These are phyloP conservation scores for Alternaria sp. DNA, from an alignment of 2,329 filamentous ascomycete genomes.

Conservation along the genomic window DNA sequence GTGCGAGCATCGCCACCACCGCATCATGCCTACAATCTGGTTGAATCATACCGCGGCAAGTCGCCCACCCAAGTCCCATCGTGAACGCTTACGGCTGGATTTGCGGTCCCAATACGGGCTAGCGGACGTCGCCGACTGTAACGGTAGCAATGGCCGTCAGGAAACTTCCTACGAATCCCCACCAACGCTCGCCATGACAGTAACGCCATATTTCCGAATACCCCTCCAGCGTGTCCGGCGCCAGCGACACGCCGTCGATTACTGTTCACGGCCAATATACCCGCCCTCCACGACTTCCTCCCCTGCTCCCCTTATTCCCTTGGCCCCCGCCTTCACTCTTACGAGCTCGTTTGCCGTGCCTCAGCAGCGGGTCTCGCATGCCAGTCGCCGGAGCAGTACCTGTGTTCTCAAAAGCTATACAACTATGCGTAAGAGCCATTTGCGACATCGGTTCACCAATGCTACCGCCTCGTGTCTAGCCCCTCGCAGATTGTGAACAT, in stretches of 20 bases:
- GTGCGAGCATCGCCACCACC: constrained; percentile 20
- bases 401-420: constrained; percentile 48
- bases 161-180: constrained; percentile 41
- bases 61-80: constrained; percentile 26
- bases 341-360: constrained; percentile 43
- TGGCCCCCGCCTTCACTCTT: constrained; percentile 40
- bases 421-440: constrained; percentile 51
- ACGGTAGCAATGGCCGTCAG: constrained; percentile 44
- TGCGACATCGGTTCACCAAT: constrained; percentile 52
- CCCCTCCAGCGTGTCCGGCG: constrained; percentile 34
- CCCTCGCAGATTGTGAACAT: constrained; percentile 32
- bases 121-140: constrained; percentile 40
- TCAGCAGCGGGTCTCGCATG: constrained; percentile 35
- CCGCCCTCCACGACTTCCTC: constrained; percentile 17
- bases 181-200: constrained; percentile 39
- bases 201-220: constrained; percentile 34
- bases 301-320: constrained; percentile 18
- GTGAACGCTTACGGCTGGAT: constrained; percentile 24
- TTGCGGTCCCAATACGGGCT: constrained; percentile 28
- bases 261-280: constrained; percentile 21
- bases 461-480: constrained; percentile 46
- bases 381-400: constrained; percentile 43
- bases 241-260: constrained; percentile 29
- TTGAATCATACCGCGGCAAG: constrained; percentile 37
- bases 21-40: constrained; percentile 35